phyloP scores from a whole-genome alignment of 805 yeast genomes.

The Komagataella phaffii region DNA sequence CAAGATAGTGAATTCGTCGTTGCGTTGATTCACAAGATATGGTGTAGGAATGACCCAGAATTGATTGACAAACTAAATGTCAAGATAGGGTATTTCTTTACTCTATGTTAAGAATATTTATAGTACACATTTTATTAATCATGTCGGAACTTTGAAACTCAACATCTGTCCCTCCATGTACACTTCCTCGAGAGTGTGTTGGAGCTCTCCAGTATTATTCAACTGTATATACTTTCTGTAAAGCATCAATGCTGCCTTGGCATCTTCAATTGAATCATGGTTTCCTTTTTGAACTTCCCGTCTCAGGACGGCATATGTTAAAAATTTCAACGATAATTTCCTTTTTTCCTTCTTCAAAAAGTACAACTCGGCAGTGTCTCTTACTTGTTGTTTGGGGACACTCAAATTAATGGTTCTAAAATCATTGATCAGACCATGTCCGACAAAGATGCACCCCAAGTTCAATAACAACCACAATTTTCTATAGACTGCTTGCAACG shows the following conservation, averaged over 20 bases:
- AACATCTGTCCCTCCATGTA: conserved; percentile 56
- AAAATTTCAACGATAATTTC: conserved; percentile 69
- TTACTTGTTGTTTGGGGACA: conserved; percentile 73
- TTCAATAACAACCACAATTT: conserved; percentile 83
- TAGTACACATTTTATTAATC: background rate
- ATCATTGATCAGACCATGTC: conserved; percentile 87
- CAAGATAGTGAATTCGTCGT: conserved; percentile 31
- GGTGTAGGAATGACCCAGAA: conserved; percentile 22
- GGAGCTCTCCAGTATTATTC: conserved; percentile 42
- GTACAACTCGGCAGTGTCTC: conserved; percentile 79
- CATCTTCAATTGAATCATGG: conserved; percentile 97
- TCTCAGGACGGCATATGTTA: conserved; percentile 67
- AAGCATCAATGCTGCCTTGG: conserved; percentile 67
- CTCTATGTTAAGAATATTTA: background rate
- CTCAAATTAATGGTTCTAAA: conserved; percentile 86
- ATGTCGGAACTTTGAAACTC: conserved; percentile 35
- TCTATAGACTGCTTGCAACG: conserved; percentile 73
- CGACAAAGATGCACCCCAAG: conserved; percentile 83
- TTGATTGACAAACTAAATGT: background rate
- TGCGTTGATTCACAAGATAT: conserved; percentile 16
- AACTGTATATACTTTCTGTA: conserved; percentile 64
- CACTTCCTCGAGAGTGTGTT: conserved; percentile 45
- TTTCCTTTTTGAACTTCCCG: conserved; percentile 81
- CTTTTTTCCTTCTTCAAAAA: conserved; percentile 66
- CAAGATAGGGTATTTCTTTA: background rate